These are phyloP conservation scores for Wickerhamomyces hampshirensis DNA, from an alignment of 805 yeast genomes.

Conservation along the genomic window DNA sequence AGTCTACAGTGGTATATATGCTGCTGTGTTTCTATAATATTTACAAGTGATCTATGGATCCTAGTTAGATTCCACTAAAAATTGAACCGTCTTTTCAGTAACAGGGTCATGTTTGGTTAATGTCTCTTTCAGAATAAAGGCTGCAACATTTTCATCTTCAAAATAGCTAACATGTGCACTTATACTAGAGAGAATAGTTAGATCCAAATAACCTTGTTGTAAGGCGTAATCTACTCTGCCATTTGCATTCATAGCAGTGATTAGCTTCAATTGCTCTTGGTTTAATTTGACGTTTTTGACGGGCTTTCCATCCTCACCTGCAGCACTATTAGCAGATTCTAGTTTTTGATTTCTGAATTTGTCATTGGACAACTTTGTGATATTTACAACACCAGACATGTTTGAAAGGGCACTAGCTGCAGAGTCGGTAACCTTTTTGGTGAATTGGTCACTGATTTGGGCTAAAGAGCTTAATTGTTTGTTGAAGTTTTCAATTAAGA, in stretches of 20 bases:
- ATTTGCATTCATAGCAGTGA: conserved; percentile 52
- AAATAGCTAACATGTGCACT: conserved; percentile 88
- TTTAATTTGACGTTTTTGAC: conserved; percentile 21
- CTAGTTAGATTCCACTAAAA: not conserved
- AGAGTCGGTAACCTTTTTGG: conserved; percentile 10
- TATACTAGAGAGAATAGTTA: conserved; percentile 73
- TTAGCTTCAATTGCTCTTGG: conserved; percentile 28
- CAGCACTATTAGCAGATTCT: conserved; percentile 3
- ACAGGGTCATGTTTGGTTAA: conserved; percentile 22
- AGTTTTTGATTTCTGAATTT: not conserved
- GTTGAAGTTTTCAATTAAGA: conserved; percentile 36
- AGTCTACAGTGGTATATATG: too few species aligned
- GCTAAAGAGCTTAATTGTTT: conserved; percentile 35
- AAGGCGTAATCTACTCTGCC: conserved; percentile 82
- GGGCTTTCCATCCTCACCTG: conserved; percentile 7
- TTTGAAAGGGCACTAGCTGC: conserved; percentile 10
- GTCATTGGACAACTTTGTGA: not conserved
- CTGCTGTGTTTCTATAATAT: too few species aligned
- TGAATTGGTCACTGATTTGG: conserved; percentile 27
- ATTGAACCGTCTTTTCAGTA: conserved; percentile 26
- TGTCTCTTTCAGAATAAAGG: conserved; percentile 65
- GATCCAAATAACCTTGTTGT: conserved; percentile 73
- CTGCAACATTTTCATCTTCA: conserved; percentile 81
- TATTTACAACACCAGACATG: conserved; percentile 7
- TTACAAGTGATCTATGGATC: not conserved